These are phyloP conservation scores for Adansonia digitata DNA, from an alignment of 345 rosid species.

Conservation along the genomic window DNA sequence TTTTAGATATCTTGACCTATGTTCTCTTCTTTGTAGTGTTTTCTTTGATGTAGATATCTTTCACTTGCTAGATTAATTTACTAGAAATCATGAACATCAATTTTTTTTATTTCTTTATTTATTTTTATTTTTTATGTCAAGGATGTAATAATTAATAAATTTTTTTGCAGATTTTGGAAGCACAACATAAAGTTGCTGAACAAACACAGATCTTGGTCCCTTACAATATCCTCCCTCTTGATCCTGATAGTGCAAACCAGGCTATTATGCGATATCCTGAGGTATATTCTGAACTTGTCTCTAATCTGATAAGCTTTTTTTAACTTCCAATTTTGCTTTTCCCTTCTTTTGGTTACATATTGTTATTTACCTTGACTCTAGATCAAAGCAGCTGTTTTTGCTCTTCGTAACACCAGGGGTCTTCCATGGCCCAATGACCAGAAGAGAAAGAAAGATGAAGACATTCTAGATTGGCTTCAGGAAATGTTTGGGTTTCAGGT, in stretches of 20 bases:
- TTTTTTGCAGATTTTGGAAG: slow-evolving; percentile 74
- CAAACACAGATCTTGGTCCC: slow-evolving; percentile 88
- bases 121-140: too few relatives aligned
- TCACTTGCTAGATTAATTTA: not conserved
- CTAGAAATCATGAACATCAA: not conserved
- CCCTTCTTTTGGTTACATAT: not conserved
- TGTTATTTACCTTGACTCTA: slow-evolving; percentile 24
- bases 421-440: slow-evolving; percentile 94
- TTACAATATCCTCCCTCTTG: slow-evolving; percentile 94
- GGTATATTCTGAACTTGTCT: slow-evolving; percentile 35
- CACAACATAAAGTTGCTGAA: slow-evolving; percentile 91
- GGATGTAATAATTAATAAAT: slow-evolving; percentile 7
- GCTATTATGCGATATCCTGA: slow-evolving; percentile 96
- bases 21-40: not conserved
- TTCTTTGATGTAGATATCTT: slow-evolving; percentile 4
- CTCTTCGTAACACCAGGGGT: slow-evolving; percentile 96
- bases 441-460: slow-evolving; percentile 79
- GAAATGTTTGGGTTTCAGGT: slow-evolving; percentile 99
- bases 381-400: slow-evolving; percentile 93
- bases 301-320: not conserved
- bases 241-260: slow-evolving; percentile 96
- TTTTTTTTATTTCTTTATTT: too few relatives aligned
- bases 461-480: slow-evolving; percentile 98
- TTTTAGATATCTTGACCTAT: not conserved
- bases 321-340: slow-evolving; percentile 11